Conservation (phyloP, 179 eudicot species). For the Beta lomatogona region DNA sequence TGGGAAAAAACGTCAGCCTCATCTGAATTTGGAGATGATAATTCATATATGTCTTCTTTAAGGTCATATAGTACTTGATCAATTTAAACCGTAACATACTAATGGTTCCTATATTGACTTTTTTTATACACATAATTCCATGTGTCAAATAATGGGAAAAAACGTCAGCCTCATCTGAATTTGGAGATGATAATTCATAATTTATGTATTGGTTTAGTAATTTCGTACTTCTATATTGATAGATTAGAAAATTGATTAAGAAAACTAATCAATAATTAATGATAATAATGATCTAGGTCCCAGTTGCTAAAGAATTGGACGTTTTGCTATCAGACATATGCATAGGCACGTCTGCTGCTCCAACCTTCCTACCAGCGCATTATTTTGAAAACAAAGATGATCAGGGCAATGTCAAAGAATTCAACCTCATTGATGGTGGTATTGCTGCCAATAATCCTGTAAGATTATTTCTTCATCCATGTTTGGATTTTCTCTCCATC, state of each 20-base stretch:
- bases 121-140: neutral
- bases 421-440: constrained; percentile 78
- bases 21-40: too few relatives aligned
- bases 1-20: too few relatives aligned
- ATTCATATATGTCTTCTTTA: too few relatives aligned
- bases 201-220: too few relatives aligned
- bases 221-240: too few relatives aligned
- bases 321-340: constrained; percentile 61
- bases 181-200: too few relatives aligned
- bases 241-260: neutral
- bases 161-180: too few relatives aligned
- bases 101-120: too few relatives aligned
- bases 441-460: constrained; percentile 75
- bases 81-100: too few relatives aligned
- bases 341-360: constrained; percentile 76
- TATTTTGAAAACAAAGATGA: constrained; percentile 45
- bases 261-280: neutral
- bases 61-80: too few relatives aligned
- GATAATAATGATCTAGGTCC: constrained; percentile 28
- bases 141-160: too few relatives aligned
- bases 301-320: constrained; percentile 31
- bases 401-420: constrained; percentile 37
- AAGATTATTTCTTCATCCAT: neutral
- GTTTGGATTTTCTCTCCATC: too few relatives aligned
- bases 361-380: constrained; percentile 70